Evolutionary conservation across 495 filamentous ascomycete genomes (phyloP).

Genomic region (Podospora didyma): DNA sequence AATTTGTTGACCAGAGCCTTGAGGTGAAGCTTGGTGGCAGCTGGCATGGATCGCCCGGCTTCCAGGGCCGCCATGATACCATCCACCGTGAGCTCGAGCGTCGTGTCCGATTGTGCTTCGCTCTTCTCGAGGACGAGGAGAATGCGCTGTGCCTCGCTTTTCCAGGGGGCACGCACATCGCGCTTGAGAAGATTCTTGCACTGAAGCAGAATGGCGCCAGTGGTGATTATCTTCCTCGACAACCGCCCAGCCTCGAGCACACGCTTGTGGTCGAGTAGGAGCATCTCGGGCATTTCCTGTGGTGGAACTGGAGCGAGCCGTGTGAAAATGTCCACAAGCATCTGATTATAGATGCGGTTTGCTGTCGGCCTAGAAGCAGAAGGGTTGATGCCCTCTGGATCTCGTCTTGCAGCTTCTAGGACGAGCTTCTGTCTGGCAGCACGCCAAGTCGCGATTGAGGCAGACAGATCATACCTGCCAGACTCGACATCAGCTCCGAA

Average conservation of each 20-base stretch:
- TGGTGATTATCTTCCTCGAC: constrained; percentile 70
- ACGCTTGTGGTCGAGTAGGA: constrained; percentile 73
- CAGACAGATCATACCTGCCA: constrained; percentile 53
- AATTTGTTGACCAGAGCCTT: constrained; percentile 49
- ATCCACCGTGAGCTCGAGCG: constrained; percentile 52
- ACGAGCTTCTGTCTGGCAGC: constrained; percentile 63
- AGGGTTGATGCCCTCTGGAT: constrained; percentile 62
- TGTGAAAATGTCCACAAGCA: constrained; percentile 57
- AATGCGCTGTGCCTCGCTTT: constrained; percentile 75
- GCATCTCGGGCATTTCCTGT: constrained; percentile 73
- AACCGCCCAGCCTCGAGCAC: constrained; percentile 61
- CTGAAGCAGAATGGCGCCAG: constrained; percentile 77
- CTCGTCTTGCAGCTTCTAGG: constrained; percentile 66
- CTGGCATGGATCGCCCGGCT: constrained; percentile 75
- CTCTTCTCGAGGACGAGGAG: constrained; percentile 46
- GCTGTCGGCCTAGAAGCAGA: constrained; percentile 51
- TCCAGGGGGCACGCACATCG: constrained; percentile 87
- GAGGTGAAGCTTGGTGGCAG: constrained; percentile 56
- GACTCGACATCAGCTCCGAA: constrained; percentile 69
- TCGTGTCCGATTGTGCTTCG: constrained; percentile 42
- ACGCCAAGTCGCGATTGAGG: constrained; percentile 69
- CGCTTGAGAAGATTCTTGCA: constrained; percentile 94
- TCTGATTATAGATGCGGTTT: constrained; percentile 76
- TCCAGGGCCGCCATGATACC: constrained; percentile 76
- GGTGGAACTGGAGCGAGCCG: constrained; percentile 47